Conservation (phyloP, 2,329 filamentous ascomycete genomes). For the Aspergillus floridensis region DNA sequence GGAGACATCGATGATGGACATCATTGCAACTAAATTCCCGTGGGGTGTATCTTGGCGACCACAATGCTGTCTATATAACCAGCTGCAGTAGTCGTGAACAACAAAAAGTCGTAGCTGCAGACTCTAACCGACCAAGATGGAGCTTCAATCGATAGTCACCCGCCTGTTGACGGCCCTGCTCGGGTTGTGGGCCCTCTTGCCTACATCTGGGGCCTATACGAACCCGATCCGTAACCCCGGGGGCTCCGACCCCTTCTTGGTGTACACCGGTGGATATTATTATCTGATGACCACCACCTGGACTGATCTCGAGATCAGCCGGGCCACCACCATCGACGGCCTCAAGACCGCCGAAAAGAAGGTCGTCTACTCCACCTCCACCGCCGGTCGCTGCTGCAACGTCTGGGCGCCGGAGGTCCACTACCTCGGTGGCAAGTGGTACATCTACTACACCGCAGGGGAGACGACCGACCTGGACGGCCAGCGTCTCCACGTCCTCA, state of each 20-base stretch:
- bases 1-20: not conserved
- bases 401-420: conserved; percentile 60
- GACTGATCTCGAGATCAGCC: conserved; percentile 54
- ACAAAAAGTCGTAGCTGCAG: not conserved
- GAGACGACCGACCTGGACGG: conserved; percentile 45
- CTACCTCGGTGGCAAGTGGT: conserved; percentile 50
- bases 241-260: conserved; percentile 54
- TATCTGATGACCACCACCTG: conserved; percentile 58
- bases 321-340: conserved; percentile 53
- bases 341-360: conserved; percentile 55
- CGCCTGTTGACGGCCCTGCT: not conserved
- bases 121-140: not conserved
- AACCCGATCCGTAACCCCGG: conserved; percentile 53
- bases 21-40: not conserved
- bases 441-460: conserved; percentile 58
- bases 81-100: not conserved
- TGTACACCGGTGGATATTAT: conserved; percentile 54
- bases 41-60: not conserved
- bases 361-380: conserved; percentile 50
- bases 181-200: not conserved
- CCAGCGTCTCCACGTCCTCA: conserved; percentile 53
- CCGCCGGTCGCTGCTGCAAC: conserved; percentile 51
- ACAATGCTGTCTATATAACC: not conserved
- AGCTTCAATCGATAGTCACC: not conserved
- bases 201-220: conserved; percentile 37